phyloP scores from a whole-genome alignment of 2,329 filamentous ascomycete species.

The Clonostachys rhizophaga region DNA sequence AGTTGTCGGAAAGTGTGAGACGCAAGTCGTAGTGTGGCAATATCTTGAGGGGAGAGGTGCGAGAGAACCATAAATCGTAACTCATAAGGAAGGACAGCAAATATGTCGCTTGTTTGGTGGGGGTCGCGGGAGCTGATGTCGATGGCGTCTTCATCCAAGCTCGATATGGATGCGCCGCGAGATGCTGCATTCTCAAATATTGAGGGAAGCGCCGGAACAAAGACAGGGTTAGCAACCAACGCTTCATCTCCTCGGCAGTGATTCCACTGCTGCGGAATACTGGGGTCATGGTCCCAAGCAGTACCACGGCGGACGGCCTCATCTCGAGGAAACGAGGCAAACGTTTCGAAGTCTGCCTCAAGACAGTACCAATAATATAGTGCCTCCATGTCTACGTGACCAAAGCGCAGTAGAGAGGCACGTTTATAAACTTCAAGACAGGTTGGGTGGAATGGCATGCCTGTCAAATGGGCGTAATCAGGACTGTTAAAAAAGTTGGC shows the following conservation, averaged over 20 bases:
- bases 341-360: background rate
- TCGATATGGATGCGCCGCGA: background rate
- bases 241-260: constrained; percentile 1
- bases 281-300: too few relatives aligned
- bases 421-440: constrained; percentile 4
- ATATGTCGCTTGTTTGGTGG: background rate
- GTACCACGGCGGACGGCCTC: background rate
- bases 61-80: background rate
- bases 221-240: constrained; percentile 2
- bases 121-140: background rate
- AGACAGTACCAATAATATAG: constrained; percentile 1
- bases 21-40: background rate
- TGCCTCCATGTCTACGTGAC: constrained; percentile 1
- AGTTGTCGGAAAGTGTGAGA: background rate
- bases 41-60: background rate
- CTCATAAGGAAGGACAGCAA: background rate
- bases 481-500: too few relatives aligned
- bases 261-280: background rate
- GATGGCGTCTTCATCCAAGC: background rate
- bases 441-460: constrained; percentile 3
- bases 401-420: constrained; percentile 1
- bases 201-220: constrained; percentile 8
- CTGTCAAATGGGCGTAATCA: background rate
- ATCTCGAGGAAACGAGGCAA: background rate
- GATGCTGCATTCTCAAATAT: background rate